Base-by-base conservation (phyloP, 331 rosid species). In the Rosa hybrid region DNA sequence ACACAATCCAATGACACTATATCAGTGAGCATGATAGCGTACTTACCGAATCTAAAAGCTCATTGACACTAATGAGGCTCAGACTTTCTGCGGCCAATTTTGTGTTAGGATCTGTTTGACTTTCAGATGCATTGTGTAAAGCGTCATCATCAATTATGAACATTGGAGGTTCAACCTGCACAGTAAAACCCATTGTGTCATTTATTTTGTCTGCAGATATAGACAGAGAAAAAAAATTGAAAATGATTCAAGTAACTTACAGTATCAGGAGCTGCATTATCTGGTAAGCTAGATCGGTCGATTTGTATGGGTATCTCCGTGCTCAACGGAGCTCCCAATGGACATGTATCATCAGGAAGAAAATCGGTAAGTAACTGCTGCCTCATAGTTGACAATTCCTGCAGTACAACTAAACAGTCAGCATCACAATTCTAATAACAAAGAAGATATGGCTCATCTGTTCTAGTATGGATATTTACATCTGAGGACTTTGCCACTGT, bases 1-100 rank as follows among this genome's bases (percentile, higher is more conserved):
- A 14, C 51, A 11, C 27, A 56, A 46, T 16, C 44, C 48, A 20
- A 20, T 41, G 63, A 60, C 54, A 49, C 20, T 46, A 11, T n/a
- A 44, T 45, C 62, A 57, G 45, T 68, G 30, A 71, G 65, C 64
- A 77, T 44, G 30, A 63, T 12, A 63, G 39, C 44, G 8, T 49
- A 89, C 94, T 84, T 84, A 91, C 95, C 41, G 90, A 90, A 78
- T 87, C 85, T 84, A 94, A 83, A 77, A 90, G 88, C 81, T 94
- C 90, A 74, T 94, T 93, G 62, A 90, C 88, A 53, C 91, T 91
- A 27, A 89, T 68, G 75, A 91, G 75, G 86, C 70, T 83, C 57
- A 73, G 84, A 83, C 77, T 89, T 72, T 81, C 90, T 30, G 70
- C 71, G 56, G 74, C 72, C 60, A 70, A 67, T 60, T 77, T 85